Evolutionary conservation across 495 filamentous ascomycete genomes (phyloP).

Genomic region (Xylaria bambusicola): DNA sequence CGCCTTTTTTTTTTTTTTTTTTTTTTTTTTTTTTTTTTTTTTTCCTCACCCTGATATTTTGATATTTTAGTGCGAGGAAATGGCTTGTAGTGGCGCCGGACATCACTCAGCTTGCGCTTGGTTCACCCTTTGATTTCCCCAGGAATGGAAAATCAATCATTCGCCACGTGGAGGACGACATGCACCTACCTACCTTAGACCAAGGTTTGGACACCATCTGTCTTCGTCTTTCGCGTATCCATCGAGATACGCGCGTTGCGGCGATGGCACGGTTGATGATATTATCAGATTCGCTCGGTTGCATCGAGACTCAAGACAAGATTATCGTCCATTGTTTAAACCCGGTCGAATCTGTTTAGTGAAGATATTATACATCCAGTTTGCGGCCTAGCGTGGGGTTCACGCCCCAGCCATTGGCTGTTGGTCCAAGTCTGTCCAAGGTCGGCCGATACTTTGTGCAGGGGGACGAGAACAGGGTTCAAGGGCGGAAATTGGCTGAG

Average conservation of each 20-base stretch:
- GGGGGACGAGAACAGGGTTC: slow-evolving; percentile 7
- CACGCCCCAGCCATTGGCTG: not conserved
- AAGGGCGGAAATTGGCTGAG: slow-evolving; percentile 14
- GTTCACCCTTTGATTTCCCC: not conserved
- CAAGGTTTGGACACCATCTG: no score
- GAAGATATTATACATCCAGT: not conserved
- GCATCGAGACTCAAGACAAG: not conserved
- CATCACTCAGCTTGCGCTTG: not conserved
- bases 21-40: not conserved
- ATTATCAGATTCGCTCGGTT: not conserved
- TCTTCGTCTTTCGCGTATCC: no score
- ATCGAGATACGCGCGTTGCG: not conserved
- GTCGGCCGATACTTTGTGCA: slow-evolving; percentile 5
- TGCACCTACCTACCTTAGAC: no score
- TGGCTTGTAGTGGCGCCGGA: not conserved
- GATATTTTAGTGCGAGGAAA: not conserved
- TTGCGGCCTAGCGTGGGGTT: not conserved
- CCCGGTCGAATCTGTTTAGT: slow-evolving; percentile 4
- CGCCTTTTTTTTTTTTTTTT: not conserved
- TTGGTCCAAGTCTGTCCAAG: not conserved
- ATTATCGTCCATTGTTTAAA: not conserved
- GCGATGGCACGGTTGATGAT: not conserved
- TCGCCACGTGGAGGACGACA: not conserved
- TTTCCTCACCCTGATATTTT: no score
- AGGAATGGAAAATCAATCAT: not conserved